A percentile compares a stretch with the other conserved stretches of the same genome.
Evolutionary conservation across 257 asterid species (phyloP).

Genomic region (Oldenlandia corymbosa): DNA sequence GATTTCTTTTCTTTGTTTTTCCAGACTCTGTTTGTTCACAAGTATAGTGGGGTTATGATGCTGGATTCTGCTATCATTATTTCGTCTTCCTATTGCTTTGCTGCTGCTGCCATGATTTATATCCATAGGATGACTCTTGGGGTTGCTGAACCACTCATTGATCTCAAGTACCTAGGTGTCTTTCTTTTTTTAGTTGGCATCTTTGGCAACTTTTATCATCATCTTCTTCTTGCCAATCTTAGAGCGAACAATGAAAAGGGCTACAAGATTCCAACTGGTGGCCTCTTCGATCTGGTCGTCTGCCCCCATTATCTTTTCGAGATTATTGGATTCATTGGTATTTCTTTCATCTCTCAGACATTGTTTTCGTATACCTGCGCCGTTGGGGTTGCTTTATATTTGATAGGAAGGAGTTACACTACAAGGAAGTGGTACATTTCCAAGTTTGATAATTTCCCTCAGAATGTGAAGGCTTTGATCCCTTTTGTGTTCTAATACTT

Average conservation of each 20-base stretch:
- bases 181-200: slow-evolving; percentile 35
- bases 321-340: slow-evolving; percentile 39
- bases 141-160: slow-evolving; percentile 46
- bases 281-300: slow-evolving; percentile 50
- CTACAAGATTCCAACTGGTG: slow-evolving; percentile 64
- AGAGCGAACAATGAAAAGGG: slow-evolving; percentile 42
- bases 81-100: slow-evolving; percentile 33
- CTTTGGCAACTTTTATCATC: slow-evolving; percentile 65
- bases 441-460: slow-evolving; percentile 63
- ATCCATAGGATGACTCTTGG: slow-evolving; percentile 36
- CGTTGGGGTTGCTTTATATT: slow-evolving; percentile 36
- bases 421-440: slow-evolving; percentile 69
- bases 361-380: slow-evolving; percentile 28
- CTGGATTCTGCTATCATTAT: slow-evolving; percentile 35
- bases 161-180: slow-evolving; percentile 50
- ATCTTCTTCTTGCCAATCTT: slow-evolving; percentile 55
- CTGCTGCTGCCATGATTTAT: slow-evolving; percentile 40
- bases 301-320: slow-evolving; percentile 82
- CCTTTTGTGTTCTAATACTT: slow-evolving; percentile 51
- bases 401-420: slow-evolving; percentile 47
- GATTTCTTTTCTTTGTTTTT: slow-evolving; percentile 6
- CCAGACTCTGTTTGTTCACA: slow-evolving; percentile 68
- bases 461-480: slow-evolving; percentile 54
- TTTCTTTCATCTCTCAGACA: slow-evolving; percentile 53
- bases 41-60: slow-evolving; percentile 50